Evolutionary conservation across 768 basidiomycete species (phyloP), one percentile per base, ranked within the genome.

Genomic region (Kwoniella sp.): DNA sequence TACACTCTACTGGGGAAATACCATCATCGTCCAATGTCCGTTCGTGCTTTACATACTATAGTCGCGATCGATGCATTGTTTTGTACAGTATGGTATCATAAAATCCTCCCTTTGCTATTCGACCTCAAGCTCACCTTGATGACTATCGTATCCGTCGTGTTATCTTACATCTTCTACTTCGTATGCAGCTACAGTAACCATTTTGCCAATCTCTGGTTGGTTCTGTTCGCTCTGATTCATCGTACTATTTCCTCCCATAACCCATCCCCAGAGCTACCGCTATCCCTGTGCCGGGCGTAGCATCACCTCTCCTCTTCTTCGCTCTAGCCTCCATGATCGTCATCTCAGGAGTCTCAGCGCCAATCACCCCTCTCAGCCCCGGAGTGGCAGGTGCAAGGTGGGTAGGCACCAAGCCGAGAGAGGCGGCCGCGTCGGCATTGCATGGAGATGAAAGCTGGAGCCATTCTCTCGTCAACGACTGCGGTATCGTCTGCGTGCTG

Each of bases 311-410:
- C 47, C 55, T 47, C 48, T 56, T 63, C 54, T 63, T 63, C 22
- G 53, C 55, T 40, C 61, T 55, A 15, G 61, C 61, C 36, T 63
- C 61, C 19, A 63, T 10, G 21, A 63, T 29, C n/a, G 47, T 63
- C 48, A 63, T 33, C 48, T 64, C 62, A 22, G 62, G 62, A 4
- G 62, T 64, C 6, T 64, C 62, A 29, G 62, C 55, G 2, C 62
- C 62, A 13, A 64, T 48, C 1, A 58, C 51, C 0, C 62, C 55
- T 40, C 55, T 57, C 12, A 64, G 27, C 9, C 62, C 62, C 12
- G 62, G 62, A 13, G 62, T 64, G 21, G 62, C 50, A 2, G 62
- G 62, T 22, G 53, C 55, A 2, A 64, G 44, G 26, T 64, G 62
- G 12, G 62, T 64, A 12, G 62, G 62, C 1, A 47, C 62, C 24